Conservation (phyloP, 257 asterid genomes). For the Solanum etuberosum region DNA sequence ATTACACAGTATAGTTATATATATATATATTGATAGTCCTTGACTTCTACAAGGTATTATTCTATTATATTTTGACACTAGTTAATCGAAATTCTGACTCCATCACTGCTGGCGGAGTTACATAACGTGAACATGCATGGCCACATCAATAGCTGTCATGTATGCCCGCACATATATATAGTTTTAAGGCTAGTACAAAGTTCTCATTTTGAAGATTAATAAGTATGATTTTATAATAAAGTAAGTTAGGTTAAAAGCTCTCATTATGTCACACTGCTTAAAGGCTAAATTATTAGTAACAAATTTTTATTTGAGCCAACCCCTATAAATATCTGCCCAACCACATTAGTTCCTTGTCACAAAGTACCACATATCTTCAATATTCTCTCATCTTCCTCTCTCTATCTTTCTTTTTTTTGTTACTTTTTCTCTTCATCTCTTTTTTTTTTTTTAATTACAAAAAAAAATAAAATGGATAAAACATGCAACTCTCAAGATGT, state of each 20-base stretch:
- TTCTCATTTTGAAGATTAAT: neutral
- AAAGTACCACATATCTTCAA: conserved; percentile 1
- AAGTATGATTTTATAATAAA: conserved; percentile 5
- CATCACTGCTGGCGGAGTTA: neutral
- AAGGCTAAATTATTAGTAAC: conserved; percentile 17
- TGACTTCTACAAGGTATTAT: no score
- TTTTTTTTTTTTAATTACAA: neutral
- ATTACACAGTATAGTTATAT: no score
- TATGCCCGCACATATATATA: neutral
- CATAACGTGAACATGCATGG: conserved; percentile 2
- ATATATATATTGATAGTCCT: no score
- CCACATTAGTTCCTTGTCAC: conserved; percentile 31
- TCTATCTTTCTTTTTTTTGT: neutral
- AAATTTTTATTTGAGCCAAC: neutral
- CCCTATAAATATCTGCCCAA: conserved; percentile 62
- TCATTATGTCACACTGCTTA: conserved; percentile 13
- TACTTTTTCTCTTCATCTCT: neutral
- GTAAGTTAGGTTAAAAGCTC: conserved; percentile 55
- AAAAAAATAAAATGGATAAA: conserved; percentile 41
- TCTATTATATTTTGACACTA: no score
- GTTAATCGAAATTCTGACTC: neutral
- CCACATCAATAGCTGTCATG: neutral
- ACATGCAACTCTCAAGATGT: conserved; percentile 72
- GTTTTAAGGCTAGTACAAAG: neutral
- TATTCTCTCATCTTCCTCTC: neutral